Evolutionary conservation across 768 basidiomycete genomes (phyloP).

Genomic region (Rhodosporidiobolus sp.): DNA sequence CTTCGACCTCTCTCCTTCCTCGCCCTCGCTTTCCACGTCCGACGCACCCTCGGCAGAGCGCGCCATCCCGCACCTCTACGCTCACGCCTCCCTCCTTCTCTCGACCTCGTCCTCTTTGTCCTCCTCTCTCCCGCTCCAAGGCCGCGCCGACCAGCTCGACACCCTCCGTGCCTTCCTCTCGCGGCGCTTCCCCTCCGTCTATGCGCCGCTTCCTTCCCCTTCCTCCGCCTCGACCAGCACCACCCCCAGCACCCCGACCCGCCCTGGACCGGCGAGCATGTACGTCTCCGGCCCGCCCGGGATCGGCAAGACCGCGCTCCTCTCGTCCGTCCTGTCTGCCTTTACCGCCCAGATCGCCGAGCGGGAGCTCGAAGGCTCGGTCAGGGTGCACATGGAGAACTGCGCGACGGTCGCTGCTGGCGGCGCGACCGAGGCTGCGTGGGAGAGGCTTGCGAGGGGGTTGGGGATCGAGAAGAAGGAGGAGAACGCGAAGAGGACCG

Average conservation of each 20-base stretch:
- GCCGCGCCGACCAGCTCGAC: slow-evolving; percentile 65
- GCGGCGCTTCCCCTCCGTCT: slow-evolving; percentile 54
- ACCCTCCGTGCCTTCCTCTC: slow-evolving; percentile 61
- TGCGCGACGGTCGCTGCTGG: slow-evolving; percentile 68
- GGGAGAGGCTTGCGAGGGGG: slow-evolving; percentile 65
- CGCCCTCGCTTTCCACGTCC: neutral
- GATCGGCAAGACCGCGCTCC: slow-evolving; percentile 83
- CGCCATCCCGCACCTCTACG: slow-evolving; percentile 33
- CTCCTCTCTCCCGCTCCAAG: slow-evolving; percentile 56
- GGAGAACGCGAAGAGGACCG: slow-evolving; percentile 44
- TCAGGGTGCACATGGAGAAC: slow-evolving; percentile 63
- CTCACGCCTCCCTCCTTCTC: slow-evolving; percentile 34
- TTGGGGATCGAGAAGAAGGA: slow-evolving; percentile 47
- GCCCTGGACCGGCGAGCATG: slow-evolving; percentile 48
- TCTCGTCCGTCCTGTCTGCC: slow-evolving; percentile 61
- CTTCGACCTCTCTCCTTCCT: neutral
- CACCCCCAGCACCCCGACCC: neutral
- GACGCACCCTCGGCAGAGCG: neutral
- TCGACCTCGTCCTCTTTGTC: slow-evolving; percentile 51
- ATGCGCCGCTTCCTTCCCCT: slow-evolving; percentile 37
- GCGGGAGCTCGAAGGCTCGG: slow-evolving; percentile 42
- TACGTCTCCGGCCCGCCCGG: slow-evolving; percentile 93
- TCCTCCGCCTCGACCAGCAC: slow-evolving; percentile 28
- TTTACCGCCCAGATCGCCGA: slow-evolving; percentile 47
- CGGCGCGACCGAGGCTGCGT: slow-evolving; percentile 53